A percentile compares a stretch with the other conserved stretches of the same genome.
Conservation (phyloP, 73 alveolate genomes). For the Paramecium tetraurelia region DNA sequence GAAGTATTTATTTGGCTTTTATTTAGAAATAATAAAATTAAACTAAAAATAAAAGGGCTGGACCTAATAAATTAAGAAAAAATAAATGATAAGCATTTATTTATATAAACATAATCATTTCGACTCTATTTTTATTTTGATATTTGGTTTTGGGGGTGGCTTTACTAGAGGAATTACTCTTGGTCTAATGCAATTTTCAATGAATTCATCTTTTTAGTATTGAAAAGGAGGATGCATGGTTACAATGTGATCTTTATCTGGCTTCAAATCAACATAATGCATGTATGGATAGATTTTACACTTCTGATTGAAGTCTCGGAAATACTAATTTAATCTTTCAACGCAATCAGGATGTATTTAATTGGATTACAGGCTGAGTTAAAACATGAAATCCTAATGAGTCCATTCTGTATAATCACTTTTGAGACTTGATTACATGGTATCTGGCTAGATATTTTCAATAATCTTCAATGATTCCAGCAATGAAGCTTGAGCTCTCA, state of each 20-base stretch:
- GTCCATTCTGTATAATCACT: constrained; percentile 36
- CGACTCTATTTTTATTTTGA: background rate
- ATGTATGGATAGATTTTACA: background rate
- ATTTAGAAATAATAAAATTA: background rate
- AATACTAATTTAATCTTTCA: background rate
- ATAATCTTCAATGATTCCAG: background rate
- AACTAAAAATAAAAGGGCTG: constrained; percentile 24
- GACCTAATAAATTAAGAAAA: constrained; percentile 18
- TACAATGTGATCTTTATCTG: background rate
- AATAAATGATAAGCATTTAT: background rate
- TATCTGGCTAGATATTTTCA: background rate
- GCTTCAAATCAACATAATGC: background rate
- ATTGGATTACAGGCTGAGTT: background rate
- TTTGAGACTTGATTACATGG: background rate
- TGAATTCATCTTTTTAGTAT: background rate
- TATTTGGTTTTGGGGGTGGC: background rate
- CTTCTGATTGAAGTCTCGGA: background rate
- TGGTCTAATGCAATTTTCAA: background rate
- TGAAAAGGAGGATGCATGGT: background rate
- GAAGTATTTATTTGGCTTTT: background rate
- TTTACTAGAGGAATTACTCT: background rate
- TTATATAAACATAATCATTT: background rate
- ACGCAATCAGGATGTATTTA: background rate
- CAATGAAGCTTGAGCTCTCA: background rate
- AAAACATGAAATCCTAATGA: background rate